Base-by-base conservation (phyloP, 2,329 filamentous ascomycete species). In the Fusarium xyrophilum region DNA sequence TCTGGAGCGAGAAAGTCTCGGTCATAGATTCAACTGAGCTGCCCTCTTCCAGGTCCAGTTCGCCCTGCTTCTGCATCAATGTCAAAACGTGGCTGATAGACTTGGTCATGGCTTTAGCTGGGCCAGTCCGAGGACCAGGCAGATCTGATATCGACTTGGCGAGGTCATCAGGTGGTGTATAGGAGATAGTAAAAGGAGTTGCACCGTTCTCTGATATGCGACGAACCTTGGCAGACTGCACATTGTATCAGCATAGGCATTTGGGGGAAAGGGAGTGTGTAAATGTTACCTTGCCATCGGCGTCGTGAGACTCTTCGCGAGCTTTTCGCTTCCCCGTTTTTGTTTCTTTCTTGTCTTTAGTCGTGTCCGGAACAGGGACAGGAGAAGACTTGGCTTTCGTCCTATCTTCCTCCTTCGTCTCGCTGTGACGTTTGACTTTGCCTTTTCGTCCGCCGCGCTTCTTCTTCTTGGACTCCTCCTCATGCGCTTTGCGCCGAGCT, bases 1-100 rank as follows among this genome's bases (percentile, higher is more conserved):
- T 91, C 68, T 93, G 87, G 28, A 97, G 81, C 17, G 91, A 92
- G 46, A 94, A 85, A 25, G 85, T 85, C 74, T 91, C 89, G 14
- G 91, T 89, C 61, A 92, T 82, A 13, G 84, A 84, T 50, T 90
- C 88, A 17, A 86, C 82, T 1, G 87, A 88, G 57, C 88, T 84
- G 47, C 87, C 90, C 52, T 89, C 84, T 3, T 89, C 85, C 21
- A 93, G 80, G 28, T 82, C 81, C 70, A 90, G 89, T 13, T 86
- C 82, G 19, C 87, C 86, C 57, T 86, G 83, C 77, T 93, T 92
- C 67, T 90, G 85, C 35, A 91, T 88, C 36, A 83, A 79, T n/a
- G 85, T 83, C 60, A 97, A 85, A 60, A 90, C 85, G 56, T 88
- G 84, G 42, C 83, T 79, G 42, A 97, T 87, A 19, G 89, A 86